Evolutionary conservation across 352 stramenopile species (phyloP).

Genomic region (Phytophthora sojae): DNA sequence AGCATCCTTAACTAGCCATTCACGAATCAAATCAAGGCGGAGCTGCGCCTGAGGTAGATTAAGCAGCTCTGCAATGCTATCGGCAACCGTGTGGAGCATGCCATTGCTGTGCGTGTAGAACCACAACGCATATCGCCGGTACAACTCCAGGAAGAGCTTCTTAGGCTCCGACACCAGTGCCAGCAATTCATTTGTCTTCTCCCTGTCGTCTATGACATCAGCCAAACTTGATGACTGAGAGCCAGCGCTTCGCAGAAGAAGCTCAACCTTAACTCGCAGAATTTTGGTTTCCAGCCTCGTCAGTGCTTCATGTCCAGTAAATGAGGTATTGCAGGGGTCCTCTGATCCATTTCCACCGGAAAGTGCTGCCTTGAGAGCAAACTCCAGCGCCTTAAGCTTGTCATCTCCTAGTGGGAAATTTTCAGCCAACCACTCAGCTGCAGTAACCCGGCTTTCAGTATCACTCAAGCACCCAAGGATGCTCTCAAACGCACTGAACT

Average conservation of each 20-base stretch:
- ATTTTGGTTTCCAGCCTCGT: slow-evolving; percentile 50
- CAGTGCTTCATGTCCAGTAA: slow-evolving; percentile 46
- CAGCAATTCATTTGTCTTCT: slow-evolving; percentile 34
- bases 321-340: slow-evolving; percentile 32
- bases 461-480: slow-evolving; percentile 45
- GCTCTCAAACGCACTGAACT: slow-evolving; percentile 44
- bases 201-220: slow-evolving; percentile 23
- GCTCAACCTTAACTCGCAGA: slow-evolving; percentile 44
- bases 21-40: slow-evolving; percentile 49
- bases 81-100: slow-evolving; percentile 38
- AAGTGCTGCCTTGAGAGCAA: slow-evolving; percentile 41
- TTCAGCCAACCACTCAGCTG: slow-evolving; percentile 62
- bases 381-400: slow-evolving; percentile 56
- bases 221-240: slow-evolving; percentile 26
- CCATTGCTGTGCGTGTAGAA: slow-evolving; percentile 39
- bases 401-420: slow-evolving; percentile 49
- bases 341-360: slow-evolving; percentile 13
- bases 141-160: slow-evolving; percentile 55
- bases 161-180: slow-evolving; percentile 41
- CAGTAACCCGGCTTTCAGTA: slow-evolving; percentile 54
- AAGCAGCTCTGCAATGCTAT: slow-evolving; percentile 43
- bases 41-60: slow-evolving; percentile 34
- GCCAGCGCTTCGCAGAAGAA: slow-evolving; percentile 38
- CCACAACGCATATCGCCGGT: slow-evolving; percentile 47
- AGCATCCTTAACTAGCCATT: slow-evolving; percentile 63